phyloP scores from a whole-genome alignment of 257 asterid species.

The Asclepias syriaca region DNA sequence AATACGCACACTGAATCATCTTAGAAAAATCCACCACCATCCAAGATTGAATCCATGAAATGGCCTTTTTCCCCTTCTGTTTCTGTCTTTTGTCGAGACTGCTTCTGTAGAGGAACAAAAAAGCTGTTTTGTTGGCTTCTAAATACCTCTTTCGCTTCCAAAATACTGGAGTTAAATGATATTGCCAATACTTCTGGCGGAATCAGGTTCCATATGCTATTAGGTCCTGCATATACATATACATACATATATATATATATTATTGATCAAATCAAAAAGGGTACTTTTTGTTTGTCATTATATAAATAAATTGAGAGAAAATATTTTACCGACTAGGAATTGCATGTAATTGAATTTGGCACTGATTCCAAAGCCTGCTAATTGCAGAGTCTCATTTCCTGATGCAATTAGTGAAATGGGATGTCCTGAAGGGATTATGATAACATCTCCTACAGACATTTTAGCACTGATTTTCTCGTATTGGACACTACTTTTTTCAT shows the following conservation, averaged over 20 bases:
- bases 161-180: conserved; percentile 7
- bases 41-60: conserved; percentile 31
- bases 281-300: neutral
- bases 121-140: conserved; percentile 25
- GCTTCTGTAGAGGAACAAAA: conserved; percentile 36
- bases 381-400: conserved; percentile 23
- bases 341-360: conserved; percentile 25
- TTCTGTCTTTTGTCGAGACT: neutral
- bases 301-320: too few relatives aligned
- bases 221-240: conserved; percentile 19
- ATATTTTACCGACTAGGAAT: conserved; percentile 37
- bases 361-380: conserved; percentile 35
- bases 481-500: conserved; percentile 5
- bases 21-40: conserved; percentile 24
- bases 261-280: neutral
- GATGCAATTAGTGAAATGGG: conserved; percentile 37
- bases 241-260: neutral
- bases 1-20: neutral
- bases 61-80: conserved; percentile 4
- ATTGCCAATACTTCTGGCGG: conserved; percentile 33
- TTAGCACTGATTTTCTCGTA: conserved; percentile 24
- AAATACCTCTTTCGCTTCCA: conserved; percentile 18
- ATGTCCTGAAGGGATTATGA: conserved; percentile 39
- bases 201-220: conserved; percentile 33
- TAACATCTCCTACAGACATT: conserved; percentile 31